Base-by-base conservation (phyloP, 306 rosid genomes). In the Vigna nakashimae region DNA sequence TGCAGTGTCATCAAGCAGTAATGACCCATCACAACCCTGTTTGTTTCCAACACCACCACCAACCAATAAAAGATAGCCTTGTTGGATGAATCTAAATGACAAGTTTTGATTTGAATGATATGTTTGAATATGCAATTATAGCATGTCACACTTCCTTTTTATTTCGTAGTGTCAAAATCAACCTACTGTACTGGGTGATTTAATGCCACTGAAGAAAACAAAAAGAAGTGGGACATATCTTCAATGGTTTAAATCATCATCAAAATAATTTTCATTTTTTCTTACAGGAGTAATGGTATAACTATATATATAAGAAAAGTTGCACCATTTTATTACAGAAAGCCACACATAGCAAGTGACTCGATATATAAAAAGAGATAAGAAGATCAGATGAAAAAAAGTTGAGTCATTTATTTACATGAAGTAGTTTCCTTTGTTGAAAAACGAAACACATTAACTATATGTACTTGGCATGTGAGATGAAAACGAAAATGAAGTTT, bases 11-110 rank as follows among this genome's bases (percentile, higher is more conserved):
- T 87, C 98, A 73, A 93, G 74, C 3, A 93, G 85, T 51, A 93
- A 3, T 10, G 98, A 93, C 9, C 90, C 97, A 73, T 93, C 98
- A 30, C 98, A 93, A 3, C 98, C 98, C 97, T 93, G 82, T 56
- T 40, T 4, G 28, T n/a, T 50, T 43, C n/a, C 28, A 71, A n/a
- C 1, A 52, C 71, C 9, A 8, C 1, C 36, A 75, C 32, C 22
- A 71, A 10, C 17, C 36, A 53, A 42, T 42, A 42, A 42, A 9
- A 2, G 46, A 42, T 42, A 42, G 3, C 12, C 9, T 34, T 34
- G 6, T 40, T 8, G 45, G 10, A 42, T 2, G 3, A 42, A 42
- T 42, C 10, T 42, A 42, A 1, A 42, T 9, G 2, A 42, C 10
- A 36, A 36, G 42, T 36, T 6, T 36, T 6, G 8, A 36, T 36